phyloP scores from a whole-genome alignment of 306 rosid genomes.

The Begonia loranthoides region DNA sequence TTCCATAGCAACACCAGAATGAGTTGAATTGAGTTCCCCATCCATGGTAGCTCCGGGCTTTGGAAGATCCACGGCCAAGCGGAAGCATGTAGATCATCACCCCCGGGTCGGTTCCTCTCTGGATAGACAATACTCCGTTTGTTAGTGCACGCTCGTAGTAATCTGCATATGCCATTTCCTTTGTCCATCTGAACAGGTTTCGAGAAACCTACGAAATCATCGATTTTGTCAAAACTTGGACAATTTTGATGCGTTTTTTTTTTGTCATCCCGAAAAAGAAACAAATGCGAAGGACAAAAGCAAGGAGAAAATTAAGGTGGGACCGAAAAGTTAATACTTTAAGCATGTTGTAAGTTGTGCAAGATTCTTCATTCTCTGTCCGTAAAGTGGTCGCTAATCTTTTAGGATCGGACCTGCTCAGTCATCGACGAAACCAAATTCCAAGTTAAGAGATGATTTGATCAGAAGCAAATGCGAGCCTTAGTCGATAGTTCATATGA shows the following conservation, averaged over 20 bases:
- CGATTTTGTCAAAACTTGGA: background rate
- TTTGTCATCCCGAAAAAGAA: too few relatives aligned
- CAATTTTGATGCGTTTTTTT: too few relatives aligned
- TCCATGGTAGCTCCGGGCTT: conserved; percentile 36
- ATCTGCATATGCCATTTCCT: conserved; percentile 68
- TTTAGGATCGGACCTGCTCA: conserved; percentile 52
- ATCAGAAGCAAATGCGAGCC: too few relatives aligned
- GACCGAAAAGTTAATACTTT: conserved; percentile 29
- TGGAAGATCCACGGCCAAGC: conserved; percentile 50
- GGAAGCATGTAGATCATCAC: conserved; percentile 95
- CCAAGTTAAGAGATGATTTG: too few relatives aligned
- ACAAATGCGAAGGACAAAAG: too few relatives aligned
- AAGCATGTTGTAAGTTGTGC: conserved; percentile 87
- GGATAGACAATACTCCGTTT: conserved; percentile 73
- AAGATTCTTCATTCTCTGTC: conserved; percentile 74
- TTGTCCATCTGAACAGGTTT: conserved; percentile 72
- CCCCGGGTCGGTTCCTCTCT: conserved; percentile 92
- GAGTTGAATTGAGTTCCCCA: conserved; percentile 54
- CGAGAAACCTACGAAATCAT: conserved; percentile 60
- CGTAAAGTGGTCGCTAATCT: conserved; percentile 38
- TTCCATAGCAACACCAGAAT: conserved; percentile 98
- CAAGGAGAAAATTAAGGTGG: too few relatives aligned
- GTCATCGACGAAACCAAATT: conserved; percentile 5
- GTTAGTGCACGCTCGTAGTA: conserved; percentile 86
- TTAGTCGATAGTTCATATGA: too few relatives aligned